Evolutionary conservation across 2,329 filamentous ascomycete species (phyloP), one percentile per base, ranked within the genome.

Genomic region (Fusarium odoratissimum): DNA sequence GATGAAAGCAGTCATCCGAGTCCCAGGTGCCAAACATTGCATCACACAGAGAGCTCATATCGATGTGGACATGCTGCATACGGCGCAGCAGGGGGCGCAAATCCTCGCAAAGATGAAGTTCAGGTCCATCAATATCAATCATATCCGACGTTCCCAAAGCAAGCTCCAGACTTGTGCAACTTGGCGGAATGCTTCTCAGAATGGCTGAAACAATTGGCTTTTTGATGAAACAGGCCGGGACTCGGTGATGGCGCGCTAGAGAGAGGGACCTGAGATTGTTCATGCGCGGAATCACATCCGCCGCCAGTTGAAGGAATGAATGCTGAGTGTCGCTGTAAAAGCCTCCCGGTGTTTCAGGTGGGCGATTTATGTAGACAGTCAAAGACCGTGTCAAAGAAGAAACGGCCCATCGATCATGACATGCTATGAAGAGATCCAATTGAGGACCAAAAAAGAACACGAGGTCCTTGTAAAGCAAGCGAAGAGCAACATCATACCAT

Each of bases 11-110:
- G 3, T 25, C 6, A 10, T 35, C 9, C 0, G 10, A 25, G 4
- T 58, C 51, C 51, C 57, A 54, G 2, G 14, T 57, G 14, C 66
- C 64, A 13, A 68, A 54, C 8, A 63, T 21, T 14, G 30, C 40
- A 31, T 63, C 49, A 6, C 64, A 69, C 12, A 67, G 2, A 28
- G 13, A 28, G 19, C 16, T 19, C 21, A 63, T 30, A 7, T 52
- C 38, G 4, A 68, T 38, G 14, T 48, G 66, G 7, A 48, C 51
- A 12, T 69, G 51, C 1, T 63, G 48, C 64, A 69, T 54, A 3
- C 58, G 64, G 1, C 64, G 45, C 1, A 63, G 3, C 2, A 69
- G 1, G 8, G n/a, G 46, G 1, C 56, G 46, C 11, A 63, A 4
- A 5, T 58, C 44, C 2, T 69, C 37, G 17, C 64, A 69, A 1